Evolutionary conservation across 345 rosid genomes (phyloP), one percentile per base, ranked within the genome.

Genomic region (Arabidopsis suecica): DNA sequence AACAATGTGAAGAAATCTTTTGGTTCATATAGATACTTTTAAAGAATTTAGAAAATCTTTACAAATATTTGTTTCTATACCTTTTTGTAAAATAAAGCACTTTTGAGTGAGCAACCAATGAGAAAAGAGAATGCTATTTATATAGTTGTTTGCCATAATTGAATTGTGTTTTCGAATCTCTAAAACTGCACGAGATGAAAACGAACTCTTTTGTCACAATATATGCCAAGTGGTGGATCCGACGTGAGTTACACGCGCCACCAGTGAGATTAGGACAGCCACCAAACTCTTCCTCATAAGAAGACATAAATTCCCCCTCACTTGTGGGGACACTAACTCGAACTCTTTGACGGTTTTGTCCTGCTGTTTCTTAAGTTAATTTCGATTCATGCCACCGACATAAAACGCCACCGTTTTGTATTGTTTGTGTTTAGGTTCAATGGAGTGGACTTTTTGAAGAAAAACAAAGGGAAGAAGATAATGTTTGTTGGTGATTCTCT

Each of bases 401-500:
- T 36, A 16, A 37, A 22, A 60, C 48, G 48, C 6, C 16, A 7
- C 23, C 72, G 76, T 23, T 57, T 63, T 22, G 18, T 1, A 0
- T 4, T 13, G 0, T 44, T 12, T 38, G 40, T 64, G 57, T 68
- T 20, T 57, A 93, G 98, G 72, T 93, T 90, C 32, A 47, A 87
- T 65, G 96, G 89, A 1, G n/a, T n/a, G 28, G 74, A 75, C 10
- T 85, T 90, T 50, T 47, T 93, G 77, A 71, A 79, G 72, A 84
- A 42, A 74, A 70, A 82, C 30, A 82, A 69, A 68, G 94, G 96
- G 61, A 90, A 88, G 81, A 84, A 81, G 13, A 80, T 93, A 44
- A 83, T 88, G 90, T 90, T 90, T 32, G 89, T 88, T 6, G 98
- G 98, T 40, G 98, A 93, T 65, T 93, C 96, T 1, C 79, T 89